A percentile compares a stretch with the other conserved stretches of the same genome.
phyloP scores from a whole-genome alignment of 768 basidiomycete species.

The Pleurotus sapidus region DNA sequence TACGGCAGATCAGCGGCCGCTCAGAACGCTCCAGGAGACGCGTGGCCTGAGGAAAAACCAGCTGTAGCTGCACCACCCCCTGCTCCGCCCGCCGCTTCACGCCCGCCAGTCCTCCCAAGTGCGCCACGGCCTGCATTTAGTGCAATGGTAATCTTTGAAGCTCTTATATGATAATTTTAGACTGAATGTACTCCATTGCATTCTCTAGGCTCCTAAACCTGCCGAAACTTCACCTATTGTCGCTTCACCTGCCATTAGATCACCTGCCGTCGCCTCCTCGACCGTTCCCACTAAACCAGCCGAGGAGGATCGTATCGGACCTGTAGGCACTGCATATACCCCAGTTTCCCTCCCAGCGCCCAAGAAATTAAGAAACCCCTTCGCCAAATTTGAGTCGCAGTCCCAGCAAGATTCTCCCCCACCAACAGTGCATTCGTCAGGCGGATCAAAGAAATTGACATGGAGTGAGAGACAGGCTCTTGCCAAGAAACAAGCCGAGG shows the following conservation, averaged over 20 bases:
- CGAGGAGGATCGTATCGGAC: slow-evolving; percentile 81
- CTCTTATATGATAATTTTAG: no score
- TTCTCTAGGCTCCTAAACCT: not conserved
- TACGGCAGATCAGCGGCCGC: slow-evolving; percentile 30
- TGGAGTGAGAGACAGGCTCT: slow-evolving; percentile 93
- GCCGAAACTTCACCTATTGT: not conserved
- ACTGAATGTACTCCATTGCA: no score
- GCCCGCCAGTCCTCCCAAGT: slow-evolving; percentile 45
- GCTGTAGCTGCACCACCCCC: slow-evolving; percentile 25
- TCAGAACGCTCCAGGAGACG: slow-evolving; percentile 47
- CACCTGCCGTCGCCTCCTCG: slow-evolving; percentile 39
- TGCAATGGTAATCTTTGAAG: slow-evolving; percentile 24
- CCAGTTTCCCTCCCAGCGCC: slow-evolving; percentile 85
- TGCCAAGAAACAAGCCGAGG: slow-evolving; percentile 84
- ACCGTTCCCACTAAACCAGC: slow-evolving; percentile 60
- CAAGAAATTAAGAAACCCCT: slow-evolving; percentile 85
- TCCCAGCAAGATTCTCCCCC: slow-evolving; percentile 19
- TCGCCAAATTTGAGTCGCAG: slow-evolving; percentile 59
- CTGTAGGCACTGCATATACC: slow-evolving; percentile 84
- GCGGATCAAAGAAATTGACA: slow-evolving; percentile 74
- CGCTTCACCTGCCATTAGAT: slow-evolving; percentile 14
- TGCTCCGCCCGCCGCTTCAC: slow-evolving; percentile 40
- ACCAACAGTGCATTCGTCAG: slow-evolving; percentile 12
- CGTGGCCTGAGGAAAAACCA: slow-evolving; percentile 57
- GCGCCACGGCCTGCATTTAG: slow-evolving; percentile 39